Conservation (phyloP, 208 protist species). For the Trypanosoma congolense region DNA sequence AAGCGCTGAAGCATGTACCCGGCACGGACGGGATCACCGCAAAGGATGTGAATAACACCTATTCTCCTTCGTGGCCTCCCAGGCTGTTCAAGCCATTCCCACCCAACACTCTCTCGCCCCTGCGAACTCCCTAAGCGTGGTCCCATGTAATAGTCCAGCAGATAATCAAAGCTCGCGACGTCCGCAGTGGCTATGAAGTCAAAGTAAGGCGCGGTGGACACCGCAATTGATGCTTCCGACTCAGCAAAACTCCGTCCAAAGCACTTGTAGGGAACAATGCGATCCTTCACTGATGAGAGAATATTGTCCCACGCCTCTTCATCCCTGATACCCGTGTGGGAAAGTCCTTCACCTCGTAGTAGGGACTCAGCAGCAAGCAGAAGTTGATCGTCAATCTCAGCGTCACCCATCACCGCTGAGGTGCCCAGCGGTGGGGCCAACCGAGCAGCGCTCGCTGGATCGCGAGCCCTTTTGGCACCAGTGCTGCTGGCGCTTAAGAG, state of each 20-base stretch:
- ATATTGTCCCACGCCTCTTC: slow-evolving; percentile 1
- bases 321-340: background rate
- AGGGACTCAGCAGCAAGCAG: slow-evolving; percentile 21
- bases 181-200: slow-evolving; percentile 70
- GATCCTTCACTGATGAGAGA: slow-evolving; percentile 14
- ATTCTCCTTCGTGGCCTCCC: background rate
- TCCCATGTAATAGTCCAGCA: slow-evolving; percentile 57
- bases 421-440: background rate
- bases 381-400: slow-evolving; percentile 17
- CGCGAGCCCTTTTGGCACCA: slow-evolving; percentile 18
- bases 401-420: background rate
- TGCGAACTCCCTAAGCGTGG: slow-evolving; percentile 1
- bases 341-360: slow-evolving; percentile 18
- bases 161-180: slow-evolving; percentile 60
- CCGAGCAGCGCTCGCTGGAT: slow-evolving; percentile 1
- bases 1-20: slow-evolving; percentile 53
- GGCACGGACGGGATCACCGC: slow-evolving; percentile 36
- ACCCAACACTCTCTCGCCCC: background rate
- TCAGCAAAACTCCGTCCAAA: slow-evolving; percentile 40
- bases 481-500: slow-evolving; percentile 68
- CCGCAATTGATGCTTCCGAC: slow-evolving; percentile 33
- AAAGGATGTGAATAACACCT: slow-evolving; percentile 48
- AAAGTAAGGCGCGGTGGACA: slow-evolving; percentile 41
- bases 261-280: slow-evolving; percentile 42
- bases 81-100: background rate